Evolutionary conservation across 2,329 filamentous ascomycete species (phyloP), one percentile per base, ranked within the genome.

Genomic region (Cytospora paraplurivora): DNA sequence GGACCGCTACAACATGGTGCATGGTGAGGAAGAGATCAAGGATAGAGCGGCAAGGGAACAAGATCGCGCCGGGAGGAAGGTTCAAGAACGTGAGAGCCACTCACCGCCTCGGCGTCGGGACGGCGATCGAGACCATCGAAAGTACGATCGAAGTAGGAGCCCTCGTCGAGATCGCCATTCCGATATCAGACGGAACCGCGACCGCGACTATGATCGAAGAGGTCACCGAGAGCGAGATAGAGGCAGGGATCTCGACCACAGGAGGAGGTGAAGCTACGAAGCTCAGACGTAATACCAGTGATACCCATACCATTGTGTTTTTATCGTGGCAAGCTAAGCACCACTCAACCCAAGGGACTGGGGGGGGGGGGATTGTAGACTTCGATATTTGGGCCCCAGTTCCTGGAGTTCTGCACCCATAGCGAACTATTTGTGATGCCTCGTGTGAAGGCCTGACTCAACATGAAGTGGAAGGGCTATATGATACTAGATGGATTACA

Each of bases 1-100:
- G 10, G 75, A 83, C 58, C 79, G 82, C 32, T 96, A 96, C 72
- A 84, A 85, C 60, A 93, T 96, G 38, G 88, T 97, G 0, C 91
- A 96, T 73, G 89, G 92, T 65, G 87, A 89, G 60, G 85, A 89
- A 59, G 88, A 91, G 65, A 82, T 89, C 75, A 81, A 81, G 57
- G 80, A 79, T 15, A 34, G 57, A 17, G 51, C 52, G n/a, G 21
- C 13, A 27, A 55, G 21, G n/a, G 59, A 56, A 11, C n/a, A 50
- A 19, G 58, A 55, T 15, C 49, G 50, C 32, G 15, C 19, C 17
- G n/a, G 38, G 49, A 35, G 17, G 41, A 59, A 55, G 13, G 57
- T 35, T 35, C 49, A 55, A 37, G 50, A 35, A 13, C n/a, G 38
- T 7, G 63, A 66, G 12, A 54, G 37, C 19, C 53, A 35, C 27